Base-by-base conservation (phyloP, 2,329 filamentous ascomycete genomes). In the Aspergillus niger region DNA sequence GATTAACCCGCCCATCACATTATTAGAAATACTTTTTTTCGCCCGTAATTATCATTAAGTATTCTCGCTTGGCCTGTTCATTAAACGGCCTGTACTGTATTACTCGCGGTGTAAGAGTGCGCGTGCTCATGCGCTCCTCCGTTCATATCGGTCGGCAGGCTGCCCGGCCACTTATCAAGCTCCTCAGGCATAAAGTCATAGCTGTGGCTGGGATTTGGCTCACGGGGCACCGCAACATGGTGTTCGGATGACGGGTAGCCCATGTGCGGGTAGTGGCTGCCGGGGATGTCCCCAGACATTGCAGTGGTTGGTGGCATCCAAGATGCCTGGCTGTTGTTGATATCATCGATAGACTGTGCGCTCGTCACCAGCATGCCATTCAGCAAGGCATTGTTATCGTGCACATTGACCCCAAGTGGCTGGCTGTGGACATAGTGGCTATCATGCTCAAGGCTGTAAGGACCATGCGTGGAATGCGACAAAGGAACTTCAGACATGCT, bases 151-250 rank as follows among this genome's bases (percentile, higher is more conserved):
- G 69, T 67, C 38, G 74, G 64, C 57, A 77, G 71, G 17, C 72
- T 69, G 26, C 74, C 72, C 36, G 77, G 74, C 30, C 76, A 59
- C 63, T 76, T 77, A 51, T 75, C 73, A 62, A 77, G 63, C 55
- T 76, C 74, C 43, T 77, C 75, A 0, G 73, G 67, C 8, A 75
- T 75, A 11, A 76, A 71, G 10, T 71, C 47, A n/a, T 50, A 30
- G 47, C 65, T 56, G 68, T 73, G 36, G 61, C 54, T 50, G 4
- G 71, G 73, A 41, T 75, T 71, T 26, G 71, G 63, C 58, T 76
- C 75, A 10, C 75, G 72, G 22, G 74, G 70, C 5, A 69, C 70
- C 7, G 74, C 53, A 11, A 61, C 69, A 17, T 72, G 69, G 57
- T 74, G 73, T 17, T 74, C 70, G 6, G 67, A 65, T 3, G 64